phyloP scores from a whole-genome alignment of 768 basidiomycete species.

The Naganishia vaughanmartiniae region DNA sequence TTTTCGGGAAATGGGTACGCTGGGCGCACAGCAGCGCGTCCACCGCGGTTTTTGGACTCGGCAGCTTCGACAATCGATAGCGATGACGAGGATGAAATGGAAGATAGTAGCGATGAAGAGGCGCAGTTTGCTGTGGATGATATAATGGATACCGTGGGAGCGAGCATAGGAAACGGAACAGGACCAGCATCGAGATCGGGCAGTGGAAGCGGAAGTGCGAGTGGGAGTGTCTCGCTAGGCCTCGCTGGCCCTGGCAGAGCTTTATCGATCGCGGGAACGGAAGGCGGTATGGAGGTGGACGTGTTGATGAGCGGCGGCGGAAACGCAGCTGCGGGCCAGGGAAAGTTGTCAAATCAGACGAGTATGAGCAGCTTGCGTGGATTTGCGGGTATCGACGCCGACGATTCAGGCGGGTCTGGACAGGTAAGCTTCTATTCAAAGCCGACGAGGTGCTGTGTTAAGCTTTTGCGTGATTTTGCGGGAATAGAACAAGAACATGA shows the following conservation, averaged over 20 bases:
- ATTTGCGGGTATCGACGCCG: background rate
- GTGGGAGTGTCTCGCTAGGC: constrained; percentile 4
- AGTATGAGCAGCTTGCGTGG: constrained; percentile 26
- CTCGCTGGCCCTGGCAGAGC: background rate
- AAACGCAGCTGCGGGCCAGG: background rate
- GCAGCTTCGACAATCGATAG: constrained; percentile 19
- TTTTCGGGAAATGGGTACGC: constrained; percentile 12
- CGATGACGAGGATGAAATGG: constrained; percentile 22
- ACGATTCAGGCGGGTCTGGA: background rate
- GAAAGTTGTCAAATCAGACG: constrained; percentile 11
- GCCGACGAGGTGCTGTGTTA: background rate
- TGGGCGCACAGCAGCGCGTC: background rate
- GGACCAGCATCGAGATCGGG: constrained; percentile 7
- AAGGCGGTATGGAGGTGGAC: constrained; percentile 31
- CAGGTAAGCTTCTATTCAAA: background rate
- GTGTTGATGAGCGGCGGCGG: constrained; percentile 10
- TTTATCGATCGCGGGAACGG: background rate
- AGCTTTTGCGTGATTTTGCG: no score
- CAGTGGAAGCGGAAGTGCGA: constrained; percentile 19
- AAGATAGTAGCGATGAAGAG: constrained; percentile 27
- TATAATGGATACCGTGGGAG: background rate
- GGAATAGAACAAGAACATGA: constrained; percentile 18
- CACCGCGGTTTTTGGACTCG: constrained; percentile 12
- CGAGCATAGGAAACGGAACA: background rate
- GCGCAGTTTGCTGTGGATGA: constrained; percentile 30